These are phyloP conservation scores for Dipodascopsis uninucleata DNA, from an alignment of 805 yeast species.

Conservation along the genomic window DNA sequence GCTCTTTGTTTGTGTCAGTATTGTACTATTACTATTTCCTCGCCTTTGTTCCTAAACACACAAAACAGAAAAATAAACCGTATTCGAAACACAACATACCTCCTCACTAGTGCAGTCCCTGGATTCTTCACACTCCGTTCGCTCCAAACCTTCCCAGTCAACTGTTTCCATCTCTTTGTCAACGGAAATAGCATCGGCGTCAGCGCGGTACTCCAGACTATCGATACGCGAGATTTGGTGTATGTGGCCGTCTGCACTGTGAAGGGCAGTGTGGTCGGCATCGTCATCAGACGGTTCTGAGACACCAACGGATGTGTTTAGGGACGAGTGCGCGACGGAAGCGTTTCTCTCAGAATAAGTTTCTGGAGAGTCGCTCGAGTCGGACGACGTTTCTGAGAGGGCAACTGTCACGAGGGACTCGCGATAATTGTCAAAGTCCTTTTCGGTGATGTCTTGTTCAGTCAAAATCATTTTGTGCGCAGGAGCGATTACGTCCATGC, in stretches of 20 bases:
- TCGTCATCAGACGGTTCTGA: not conserved
- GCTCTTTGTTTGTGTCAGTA: not conserved
- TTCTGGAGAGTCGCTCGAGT: not conserved
- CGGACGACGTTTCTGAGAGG: slow-evolving; percentile 9
- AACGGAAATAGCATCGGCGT: not conserved
- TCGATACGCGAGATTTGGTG: no score
- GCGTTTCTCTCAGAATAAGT: not conserved
- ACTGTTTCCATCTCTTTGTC: slow-evolving; percentile 5
- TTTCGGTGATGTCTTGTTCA: not conserved
- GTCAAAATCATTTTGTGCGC: not conserved
- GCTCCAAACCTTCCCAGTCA: slow-evolving; percentile 23
- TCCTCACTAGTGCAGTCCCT: slow-evolving; percentile 10
- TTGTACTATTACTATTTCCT: not conserved
- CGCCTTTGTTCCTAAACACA: not conserved
- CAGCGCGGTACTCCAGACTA: no score
- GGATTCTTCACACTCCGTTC: slow-evolving; percentile 14
- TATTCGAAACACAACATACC: slow-evolving; percentile 7
- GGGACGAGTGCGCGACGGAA: slow-evolving; percentile 3
- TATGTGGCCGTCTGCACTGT: no score
- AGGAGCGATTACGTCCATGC: not conserved
- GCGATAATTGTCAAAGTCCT: not conserved
- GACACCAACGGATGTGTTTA: not conserved
- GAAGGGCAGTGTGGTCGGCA: no score
- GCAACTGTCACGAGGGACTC: slow-evolving; percentile 5
- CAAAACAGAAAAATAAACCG: not conserved